Percentiles rank a stretch among this genome's conserved stretches.
Conservation (phyloP, 164 flowering plant species). For the Vitis amurensis region DNA sequence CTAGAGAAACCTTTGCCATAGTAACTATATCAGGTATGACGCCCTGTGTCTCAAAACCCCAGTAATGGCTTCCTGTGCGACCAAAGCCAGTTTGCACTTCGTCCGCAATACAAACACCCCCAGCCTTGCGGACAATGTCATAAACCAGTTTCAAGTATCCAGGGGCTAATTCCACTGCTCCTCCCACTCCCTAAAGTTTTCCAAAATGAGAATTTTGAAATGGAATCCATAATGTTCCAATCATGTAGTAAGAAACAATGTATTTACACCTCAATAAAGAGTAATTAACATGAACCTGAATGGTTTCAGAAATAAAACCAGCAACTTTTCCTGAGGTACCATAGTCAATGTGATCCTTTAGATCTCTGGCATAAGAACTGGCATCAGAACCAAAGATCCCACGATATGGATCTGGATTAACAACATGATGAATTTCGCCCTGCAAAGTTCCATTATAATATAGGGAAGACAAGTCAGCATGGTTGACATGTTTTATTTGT, state of each 20-base stretch:
- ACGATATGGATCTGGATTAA: slow-evolving; percentile 93
- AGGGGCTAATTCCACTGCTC: slow-evolving; percentile 97
- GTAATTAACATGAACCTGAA: slow-evolving; percentile 58
- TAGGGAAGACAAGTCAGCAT: background rate
- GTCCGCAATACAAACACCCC: slow-evolving; percentile 98
- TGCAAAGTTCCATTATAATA: slow-evolving; percentile 25
- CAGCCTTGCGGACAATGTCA: slow-evolving; percentile 88
- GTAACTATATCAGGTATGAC: slow-evolving; percentile 96
- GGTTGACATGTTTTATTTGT: background rate
- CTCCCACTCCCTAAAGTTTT: slow-evolving; percentile 83
- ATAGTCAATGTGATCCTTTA: slow-evolving; percentile 90
- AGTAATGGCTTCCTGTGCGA: slow-evolving; percentile 93
- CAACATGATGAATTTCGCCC: slow-evolving; percentile 97
- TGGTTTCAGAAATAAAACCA: slow-evolving; percentile 97
- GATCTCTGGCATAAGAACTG: slow-evolving; percentile 70
- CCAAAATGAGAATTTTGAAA: slow-evolving; percentile 5
- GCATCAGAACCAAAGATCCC: slow-evolving; percentile 89
- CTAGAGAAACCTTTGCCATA: slow-evolving; percentile 87
- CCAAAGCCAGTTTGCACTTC: slow-evolving; percentile 99
- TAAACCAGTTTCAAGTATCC: slow-evolving; percentile 89
- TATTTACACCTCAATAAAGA: background rate
- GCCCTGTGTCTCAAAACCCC: slow-evolving; percentile 97
- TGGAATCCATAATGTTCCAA: background rate
- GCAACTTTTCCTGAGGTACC: slow-evolving; percentile 94
- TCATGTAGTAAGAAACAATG: background rate